phyloP scores from a whole-genome alignment of 495 filamentous ascomycete genomes.

The Penicillium ochrochloron region DNA sequence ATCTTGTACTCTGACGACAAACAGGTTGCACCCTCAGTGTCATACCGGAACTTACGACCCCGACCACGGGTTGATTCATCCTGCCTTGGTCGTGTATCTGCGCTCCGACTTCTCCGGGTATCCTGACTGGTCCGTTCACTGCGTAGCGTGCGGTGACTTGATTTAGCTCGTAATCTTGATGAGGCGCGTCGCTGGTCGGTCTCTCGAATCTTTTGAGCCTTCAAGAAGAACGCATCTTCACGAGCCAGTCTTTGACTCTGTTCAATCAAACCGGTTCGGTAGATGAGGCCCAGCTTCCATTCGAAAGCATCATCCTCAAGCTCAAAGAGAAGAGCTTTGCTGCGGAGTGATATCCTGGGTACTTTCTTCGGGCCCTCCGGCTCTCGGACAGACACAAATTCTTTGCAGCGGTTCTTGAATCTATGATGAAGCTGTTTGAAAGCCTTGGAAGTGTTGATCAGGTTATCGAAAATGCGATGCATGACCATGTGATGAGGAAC shows the following conservation, averaged over 20 bases:
- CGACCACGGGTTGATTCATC: slow-evolving; percentile 35
- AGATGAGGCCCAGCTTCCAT: slow-evolving; percentile 93
- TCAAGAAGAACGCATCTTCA: slow-evolving; percentile 86
- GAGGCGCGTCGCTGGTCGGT: slow-evolving; percentile 57
- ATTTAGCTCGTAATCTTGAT: slow-evolving; percentile 57
- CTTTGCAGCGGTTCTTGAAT: slow-evolving; percentile 82
- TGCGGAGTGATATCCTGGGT: slow-evolving; percentile 80
- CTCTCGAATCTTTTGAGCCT: slow-evolving; percentile 80
- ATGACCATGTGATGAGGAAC: slow-evolving; percentile 95
- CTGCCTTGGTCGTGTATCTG: slow-evolving; percentile 46
- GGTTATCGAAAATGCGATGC: slow-evolving; percentile 89
- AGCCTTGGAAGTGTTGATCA: slow-evolving; percentile 85
- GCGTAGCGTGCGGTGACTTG: slow-evolving; percentile 50
- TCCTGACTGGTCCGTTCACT: slow-evolving; percentile 52
- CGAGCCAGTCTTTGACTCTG: slow-evolving; percentile 86
- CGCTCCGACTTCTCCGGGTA: slow-evolving; percentile 58
- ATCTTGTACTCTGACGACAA: slow-evolving; percentile 72
- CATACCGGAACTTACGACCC: slow-evolving; percentile 68
- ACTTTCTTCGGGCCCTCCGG: slow-evolving; percentile 85
- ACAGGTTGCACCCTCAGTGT: slow-evolving; percentile 72
- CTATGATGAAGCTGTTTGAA: slow-evolving; percentile 87
- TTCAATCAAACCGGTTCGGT: slow-evolving; percentile 83
- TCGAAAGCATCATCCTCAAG: slow-evolving; percentile 97
- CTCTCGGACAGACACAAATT: slow-evolving; percentile 80
- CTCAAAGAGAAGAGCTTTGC: slow-evolving; percentile 82